These are phyloP conservation scores for Cryptococcus neoformans DNA, from an alignment of 1,284 basidiomycete species.

Conservation along the genomic window DNA sequence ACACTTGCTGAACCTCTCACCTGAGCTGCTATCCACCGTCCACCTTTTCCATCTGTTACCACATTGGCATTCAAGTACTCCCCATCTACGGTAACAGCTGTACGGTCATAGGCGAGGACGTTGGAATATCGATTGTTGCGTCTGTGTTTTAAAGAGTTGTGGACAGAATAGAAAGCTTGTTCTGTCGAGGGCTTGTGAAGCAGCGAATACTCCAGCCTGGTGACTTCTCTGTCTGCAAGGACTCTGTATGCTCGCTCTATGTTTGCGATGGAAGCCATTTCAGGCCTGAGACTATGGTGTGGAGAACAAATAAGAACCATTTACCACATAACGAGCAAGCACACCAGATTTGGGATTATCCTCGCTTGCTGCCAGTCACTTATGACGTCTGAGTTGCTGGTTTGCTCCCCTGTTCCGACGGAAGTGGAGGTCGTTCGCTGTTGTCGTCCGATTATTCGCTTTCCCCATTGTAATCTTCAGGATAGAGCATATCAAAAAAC, in stretches of 20 bases:
- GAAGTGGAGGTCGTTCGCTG: no score
- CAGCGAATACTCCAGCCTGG: background rate
- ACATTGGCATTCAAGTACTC: conserved; percentile 45
- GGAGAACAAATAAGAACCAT: no score
- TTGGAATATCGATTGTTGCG: conserved; percentile 38
- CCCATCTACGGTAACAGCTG: conserved; percentile 23
- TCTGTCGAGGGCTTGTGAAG: background rate
- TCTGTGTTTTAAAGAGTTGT: conserved; percentile 19
- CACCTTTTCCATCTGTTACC: conserved; percentile 24
- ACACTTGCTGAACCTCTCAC: conserved; percentile 17
- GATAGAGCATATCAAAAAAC: background rate
- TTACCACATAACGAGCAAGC: no score
- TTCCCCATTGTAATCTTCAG: background rate
- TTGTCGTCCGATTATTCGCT: no score
- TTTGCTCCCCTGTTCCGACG: no score
- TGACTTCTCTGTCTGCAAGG: conserved; percentile 9
- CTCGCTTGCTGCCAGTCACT: no score
- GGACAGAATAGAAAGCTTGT: conserved; percentile 27
- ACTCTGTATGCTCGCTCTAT: conserved; percentile 5
- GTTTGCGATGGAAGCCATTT: background rate
- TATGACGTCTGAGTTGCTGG: no score
- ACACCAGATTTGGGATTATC: no score
- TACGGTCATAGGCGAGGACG: conserved; percentile 43
- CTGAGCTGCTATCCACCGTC: conserved; percentile 44
- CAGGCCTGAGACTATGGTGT: background rate